Evolutionary conservation across 1,139 yeast genomes (phyloP), one percentile per base, ranked within the genome.

Genomic region (Debaryomyces coudertii): DNA sequence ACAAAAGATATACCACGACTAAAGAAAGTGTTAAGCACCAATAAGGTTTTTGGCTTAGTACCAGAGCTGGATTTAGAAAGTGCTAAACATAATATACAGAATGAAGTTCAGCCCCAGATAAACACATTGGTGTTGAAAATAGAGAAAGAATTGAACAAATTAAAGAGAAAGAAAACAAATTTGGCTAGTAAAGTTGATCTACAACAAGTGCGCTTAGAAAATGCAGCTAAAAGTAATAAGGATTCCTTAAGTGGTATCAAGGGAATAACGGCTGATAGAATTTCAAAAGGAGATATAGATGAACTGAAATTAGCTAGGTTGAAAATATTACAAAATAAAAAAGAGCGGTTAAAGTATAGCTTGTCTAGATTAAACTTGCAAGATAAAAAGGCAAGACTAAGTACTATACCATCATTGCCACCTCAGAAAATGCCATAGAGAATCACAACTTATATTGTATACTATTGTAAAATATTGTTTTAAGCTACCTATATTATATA

Each of bases 41-140:
- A 66, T 20, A 66, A 67, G 44, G 74, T 73, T 28, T 75, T 69
- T 58, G 78, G 75, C 6, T 53, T 75, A 29, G 70, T 73, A 1
- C 76, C 80, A 0, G 74, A 71, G 47, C 57, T 60, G 48, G 80
- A 75, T 51, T 50, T 73, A 30, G 62, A 61, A n/a, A 65, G 69
- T 51, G 77, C 78, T 25, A 68, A 66, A 44, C 56, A 56, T 42
- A 57, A 61, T 30, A 62, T 71, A 44, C 60, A 62, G 41, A 54
- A 55, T 23, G 69, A 66, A 25, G 58, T 68, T 11, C 62, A 65
- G 31, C 78, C 77, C 2, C 71, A 71, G 46, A 65, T 78, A 8
- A 57, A 61, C 5, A 60, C 58, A 6, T 51, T 74, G 22, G 55
- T 67, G 40, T 60, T 58, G 7, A 62, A 62, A 42, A 54, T 76